These are phyloP conservation scores for Scutellaria galericulata DNA, from an alignment of 257 asterid genomes.

Conservation along the genomic window DNA sequence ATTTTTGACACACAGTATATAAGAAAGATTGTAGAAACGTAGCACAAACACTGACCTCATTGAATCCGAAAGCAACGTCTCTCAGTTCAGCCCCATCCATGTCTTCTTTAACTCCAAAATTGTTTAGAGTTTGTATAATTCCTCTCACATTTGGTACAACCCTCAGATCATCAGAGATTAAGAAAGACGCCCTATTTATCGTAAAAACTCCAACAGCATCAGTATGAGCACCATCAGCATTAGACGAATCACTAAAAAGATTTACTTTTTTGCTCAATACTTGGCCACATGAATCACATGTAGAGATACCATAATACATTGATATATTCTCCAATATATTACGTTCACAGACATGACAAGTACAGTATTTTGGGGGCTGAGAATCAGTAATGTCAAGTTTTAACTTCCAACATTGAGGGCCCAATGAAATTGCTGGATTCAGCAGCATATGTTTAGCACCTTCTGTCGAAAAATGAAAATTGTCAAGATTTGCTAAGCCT, in stretches of 20 bases:
- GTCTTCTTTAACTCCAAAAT: not conserved
- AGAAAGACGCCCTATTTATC: too few relatives aligned
- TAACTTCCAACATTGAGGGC: not conserved
- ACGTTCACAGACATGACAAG: too few relatives aligned
- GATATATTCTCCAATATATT: too few relatives aligned
- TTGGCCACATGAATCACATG: too few relatives aligned
- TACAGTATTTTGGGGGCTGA: not conserved
- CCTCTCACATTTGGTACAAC: not conserved
- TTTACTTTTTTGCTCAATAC: too few relatives aligned
- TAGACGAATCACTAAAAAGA: too few relatives aligned
- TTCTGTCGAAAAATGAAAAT: constrained; percentile 9
- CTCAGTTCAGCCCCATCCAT: not conserved
- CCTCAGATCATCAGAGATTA: not conserved
- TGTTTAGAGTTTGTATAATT: not conserved
- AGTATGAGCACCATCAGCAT: too few relatives aligned
- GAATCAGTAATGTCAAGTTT: not conserved
- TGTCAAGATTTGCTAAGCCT: constrained; percentile 18
- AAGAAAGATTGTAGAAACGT: too few relatives aligned
- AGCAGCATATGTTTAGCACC: constrained; percentile 30
- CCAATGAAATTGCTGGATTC: constrained; percentile 14
- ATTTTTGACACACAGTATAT: too few relatives aligned
- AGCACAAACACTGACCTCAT: not conserved
- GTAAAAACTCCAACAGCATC: too few relatives aligned
- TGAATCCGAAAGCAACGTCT: not conserved
- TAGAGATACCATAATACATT: too few relatives aligned